A percentile compares a stretch with the other conserved stretches of the same genome.
Evolutionary conservation across 805 yeast genomes (phyloP).

Genomic region (Lipomyces sp.): DNA sequence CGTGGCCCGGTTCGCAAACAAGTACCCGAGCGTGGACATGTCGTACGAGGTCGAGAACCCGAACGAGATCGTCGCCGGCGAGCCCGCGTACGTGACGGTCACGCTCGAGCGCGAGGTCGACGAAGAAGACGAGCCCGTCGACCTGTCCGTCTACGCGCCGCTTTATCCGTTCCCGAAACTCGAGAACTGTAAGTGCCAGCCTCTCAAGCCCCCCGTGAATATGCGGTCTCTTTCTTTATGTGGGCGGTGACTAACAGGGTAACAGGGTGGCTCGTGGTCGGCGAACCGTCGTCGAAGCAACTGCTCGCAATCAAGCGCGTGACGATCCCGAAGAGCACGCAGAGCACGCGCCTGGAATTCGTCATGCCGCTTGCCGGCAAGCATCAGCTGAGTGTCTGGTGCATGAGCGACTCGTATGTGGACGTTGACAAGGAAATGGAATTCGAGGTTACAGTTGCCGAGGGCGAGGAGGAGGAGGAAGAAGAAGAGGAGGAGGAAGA

Average conservation of each 20-base stretch:
- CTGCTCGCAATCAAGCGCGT: constrained; percentile 72
- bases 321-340: constrained; percentile 50
- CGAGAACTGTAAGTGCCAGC: constrained; percentile 45
- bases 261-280: constrained; percentile 84
- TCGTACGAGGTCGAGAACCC: constrained; percentile 50
- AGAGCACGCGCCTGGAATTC: constrained; percentile 53
- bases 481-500: constrained; percentile 29
- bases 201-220: too few relatives aligned
- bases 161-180: constrained; percentile 56
- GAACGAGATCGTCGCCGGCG: constrained; percentile 46
- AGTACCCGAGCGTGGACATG: constrained; percentile 78
- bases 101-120: constrained; percentile 48
- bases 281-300: constrained; percentile 57
- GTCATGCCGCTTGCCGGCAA: constrained; percentile 59
- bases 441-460: constrained; percentile 41
- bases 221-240: neutral
- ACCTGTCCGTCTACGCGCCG: constrained; percentile 57
- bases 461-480: constrained; percentile 31
- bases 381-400: constrained; percentile 68
- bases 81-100: constrained; percentile 45
- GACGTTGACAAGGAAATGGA: constrained; percentile 85
- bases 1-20: constrained; percentile 86
- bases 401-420: constrained; percentile 85
- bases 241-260: constrained; percentile 30
- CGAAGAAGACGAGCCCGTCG: constrained; percentile 63